Percentiles rank a stretch among this genome's conserved stretches.
Evolutionary conservation across 2,329 filamentous ascomycete genomes (phyloP).

Genomic region (Colletotrichum truncatum): DNA sequence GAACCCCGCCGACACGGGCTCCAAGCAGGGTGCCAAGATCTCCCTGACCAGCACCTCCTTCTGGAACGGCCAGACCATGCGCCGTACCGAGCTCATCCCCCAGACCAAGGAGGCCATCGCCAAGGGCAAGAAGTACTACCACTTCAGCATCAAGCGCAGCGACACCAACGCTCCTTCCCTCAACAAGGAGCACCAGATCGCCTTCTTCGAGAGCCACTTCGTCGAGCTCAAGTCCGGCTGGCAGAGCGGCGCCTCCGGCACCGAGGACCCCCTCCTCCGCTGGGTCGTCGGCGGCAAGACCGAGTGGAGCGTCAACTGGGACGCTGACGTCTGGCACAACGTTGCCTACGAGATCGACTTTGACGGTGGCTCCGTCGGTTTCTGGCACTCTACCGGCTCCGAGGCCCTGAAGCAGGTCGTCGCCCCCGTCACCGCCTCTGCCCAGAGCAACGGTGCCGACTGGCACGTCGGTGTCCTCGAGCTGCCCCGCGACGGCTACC

Average conservation of each 20-base stretch:
- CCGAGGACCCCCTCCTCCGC: conserved; percentile 62
- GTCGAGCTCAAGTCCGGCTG: conserved; percentile 78
- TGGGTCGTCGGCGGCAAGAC: conserved; percentile 71
- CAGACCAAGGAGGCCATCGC: conserved; percentile 74
- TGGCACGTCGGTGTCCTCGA: conserved; percentile 79
- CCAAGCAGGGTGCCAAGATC: conserved; percentile 73
- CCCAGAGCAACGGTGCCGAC: conserved; percentile 74
- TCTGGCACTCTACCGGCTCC: conserved; percentile 75
- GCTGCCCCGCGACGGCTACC: conserved; percentile 65
- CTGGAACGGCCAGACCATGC: conserved; percentile 79
- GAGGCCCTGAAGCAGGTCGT: conserved; percentile 66
- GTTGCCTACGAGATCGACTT: conserved; percentile 81
- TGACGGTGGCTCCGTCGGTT: conserved; percentile 65
- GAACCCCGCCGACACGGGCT: conserved; percentile 71
- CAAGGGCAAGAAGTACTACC: conserved; percentile 73
- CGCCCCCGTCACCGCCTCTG: conserved; percentile 65
- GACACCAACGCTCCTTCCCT: conserved; percentile 68
- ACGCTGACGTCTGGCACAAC: conserved; percentile 76
- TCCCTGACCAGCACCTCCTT: conserved; percentile 71
- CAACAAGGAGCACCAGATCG: conserved; percentile 73
- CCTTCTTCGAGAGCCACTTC: conserved; percentile 75
- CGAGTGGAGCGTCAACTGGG: conserved; percentile 71
- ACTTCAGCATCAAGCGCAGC: conserved; percentile 73
- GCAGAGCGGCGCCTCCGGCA: conserved; percentile 56
- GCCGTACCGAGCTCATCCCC: conserved; percentile 78